Evolutionary conservation across 2,329 filamentous ascomycete genomes (phyloP), one percentile per base, ranked within the genome.

Genomic region (Aspergillus sergii): DNA sequence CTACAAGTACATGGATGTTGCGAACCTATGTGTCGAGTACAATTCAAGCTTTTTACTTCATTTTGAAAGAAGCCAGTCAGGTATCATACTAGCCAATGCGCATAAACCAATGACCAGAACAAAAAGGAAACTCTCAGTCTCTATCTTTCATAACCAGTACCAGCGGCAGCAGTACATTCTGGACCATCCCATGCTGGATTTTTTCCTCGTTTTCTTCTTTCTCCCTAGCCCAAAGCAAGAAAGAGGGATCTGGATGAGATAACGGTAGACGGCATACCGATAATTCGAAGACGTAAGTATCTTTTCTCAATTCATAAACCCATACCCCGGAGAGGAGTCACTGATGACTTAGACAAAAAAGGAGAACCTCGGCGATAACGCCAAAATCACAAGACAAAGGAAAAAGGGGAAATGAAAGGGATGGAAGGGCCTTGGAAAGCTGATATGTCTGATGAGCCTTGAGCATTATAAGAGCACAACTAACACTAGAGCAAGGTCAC

Each of bases 341-440:
- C n/a, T 30, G 23, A 50, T 58, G 26, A 58, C 26, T 51, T 32
- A 46, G 60, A 46, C 61, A 59, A 64, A 53, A 56, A 62, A 51
- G 39, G 51, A 51, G 45, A 46, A 30, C 59, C 59, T 62, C 63
- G 48, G 46, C 34, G 50, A 57, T 63, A 67, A 69, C 65, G 67
- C 67, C 67, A 62, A 59, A 58, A 57, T 30, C 48, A 30, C 26
- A 51, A 28, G 66, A 60, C 34, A 65, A 14, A 59, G 65, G 36
- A 62, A 57, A 51, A 59, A 56, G 26, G 26, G 26, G 26, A 64
- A 43, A 64, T 50, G 66, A 59, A 64, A 26, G 54, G 68, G 66
- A 59, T 68, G 65, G 63, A 58, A 61, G 66, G 55, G 69, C 62
- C 66, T 53, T 69, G 53, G 36, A 66, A 59, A 68, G 69, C 61